Evolutionary conservation across 257 asterid genomes (phyloP).

Genomic region (Mitragyna speciosa): DNA sequence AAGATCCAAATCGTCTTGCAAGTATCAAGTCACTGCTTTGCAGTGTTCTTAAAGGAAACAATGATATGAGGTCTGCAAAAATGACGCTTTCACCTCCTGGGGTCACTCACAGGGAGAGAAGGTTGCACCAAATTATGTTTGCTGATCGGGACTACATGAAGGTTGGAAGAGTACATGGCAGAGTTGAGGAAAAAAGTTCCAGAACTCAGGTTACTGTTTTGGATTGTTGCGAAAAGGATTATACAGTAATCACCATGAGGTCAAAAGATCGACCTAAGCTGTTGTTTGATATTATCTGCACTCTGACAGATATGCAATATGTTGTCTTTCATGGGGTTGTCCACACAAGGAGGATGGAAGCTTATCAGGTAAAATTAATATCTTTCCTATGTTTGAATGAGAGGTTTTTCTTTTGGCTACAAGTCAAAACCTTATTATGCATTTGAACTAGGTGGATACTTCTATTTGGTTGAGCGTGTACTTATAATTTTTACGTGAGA

Average conservation of each 20-base stretch:
- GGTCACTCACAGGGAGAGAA: slow-evolving; percentile 65
- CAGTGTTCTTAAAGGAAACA: slow-evolving; percentile 59
- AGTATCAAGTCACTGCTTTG: slow-evolving; percentile 50
- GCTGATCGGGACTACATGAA: slow-evolving; percentile 74
- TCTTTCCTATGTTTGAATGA: neutral
- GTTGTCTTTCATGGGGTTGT: slow-evolving; percentile 81
- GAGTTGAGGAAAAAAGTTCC: slow-evolving; percentile 37
- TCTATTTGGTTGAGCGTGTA: neutral
- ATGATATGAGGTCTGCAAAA: slow-evolving; percentile 54
- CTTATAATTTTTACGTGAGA: neutral
- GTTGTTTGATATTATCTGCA: slow-evolving; percentile 73
- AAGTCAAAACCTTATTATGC: neutral
- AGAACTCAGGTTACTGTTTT: slow-evolving; percentile 57
- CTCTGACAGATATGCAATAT: slow-evolving; percentile 85
- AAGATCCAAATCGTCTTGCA: slow-evolving; percentile 58
- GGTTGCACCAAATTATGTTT: slow-evolving; percentile 85
- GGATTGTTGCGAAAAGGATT: slow-evolving; percentile 61
- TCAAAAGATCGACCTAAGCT: slow-evolving; percentile 79
- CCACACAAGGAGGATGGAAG: slow-evolving; percentile 64
- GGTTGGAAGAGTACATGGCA: slow-evolving; percentile 31
- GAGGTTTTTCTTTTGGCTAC: neutral
- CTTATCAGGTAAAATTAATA: slow-evolving; percentile 58
- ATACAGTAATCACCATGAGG: slow-evolving; percentile 69
- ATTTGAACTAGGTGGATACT: neutral
- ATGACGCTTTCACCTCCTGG: slow-evolving; percentile 73